phyloP scores from a whole-genome alignment of 2,329 filamentous ascomycete genomes.

The Aspergillus awamori region DNA sequence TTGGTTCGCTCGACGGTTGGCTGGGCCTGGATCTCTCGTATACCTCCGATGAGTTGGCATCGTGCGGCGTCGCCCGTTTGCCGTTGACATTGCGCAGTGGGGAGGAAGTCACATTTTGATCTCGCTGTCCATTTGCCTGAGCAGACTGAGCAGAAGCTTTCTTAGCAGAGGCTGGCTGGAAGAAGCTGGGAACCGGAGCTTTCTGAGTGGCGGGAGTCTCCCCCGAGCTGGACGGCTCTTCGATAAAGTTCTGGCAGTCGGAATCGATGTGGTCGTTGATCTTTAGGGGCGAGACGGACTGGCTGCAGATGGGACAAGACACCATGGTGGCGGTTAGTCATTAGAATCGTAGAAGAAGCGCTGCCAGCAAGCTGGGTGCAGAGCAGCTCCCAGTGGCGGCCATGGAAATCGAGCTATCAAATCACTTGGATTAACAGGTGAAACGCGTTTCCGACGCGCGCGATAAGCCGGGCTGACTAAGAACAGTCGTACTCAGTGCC shows the following conservation, averaged over 20 bases:
- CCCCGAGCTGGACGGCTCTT: slow-evolving; percentile 53
- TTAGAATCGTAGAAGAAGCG: neutral
- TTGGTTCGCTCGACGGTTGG: slow-evolving; percentile 47
- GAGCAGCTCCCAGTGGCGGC: slow-evolving; percentile 2
- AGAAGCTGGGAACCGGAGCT: slow-evolving; percentile 55
- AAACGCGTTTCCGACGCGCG: neutral
- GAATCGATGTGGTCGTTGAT: slow-evolving; percentile 95
- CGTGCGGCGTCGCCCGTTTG: slow-evolving; percentile 37
- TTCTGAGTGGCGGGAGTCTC: slow-evolving; percentile 40
- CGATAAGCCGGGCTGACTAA: slow-evolving; percentile 10
- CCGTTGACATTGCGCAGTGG: slow-evolving; percentile 31
- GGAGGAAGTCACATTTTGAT: slow-evolving; percentile 26
- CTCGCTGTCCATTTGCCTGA: slow-evolving; percentile 29
- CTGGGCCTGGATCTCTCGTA: slow-evolving; percentile 23
- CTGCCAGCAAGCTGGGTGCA: slow-evolving; percentile 6
- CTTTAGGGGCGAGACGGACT: slow-evolving; percentile 53
- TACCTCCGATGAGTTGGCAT: slow-evolving; percentile 27
- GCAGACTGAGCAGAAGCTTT: slow-evolving; percentile 41
- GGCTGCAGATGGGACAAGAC: slow-evolving; percentile 79
- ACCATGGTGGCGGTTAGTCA: slow-evolving; percentile 51
- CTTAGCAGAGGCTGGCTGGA: slow-evolving; percentile 54
- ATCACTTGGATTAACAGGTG: neutral
- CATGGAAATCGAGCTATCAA: neutral
- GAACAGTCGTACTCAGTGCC: neutral
- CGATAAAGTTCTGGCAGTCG: slow-evolving; percentile 69